These are phyloP conservation scores for Ustilago bromivora DNA, from an alignment of 1,284 basidiomycete species.

Conservation along the genomic window DNA sequence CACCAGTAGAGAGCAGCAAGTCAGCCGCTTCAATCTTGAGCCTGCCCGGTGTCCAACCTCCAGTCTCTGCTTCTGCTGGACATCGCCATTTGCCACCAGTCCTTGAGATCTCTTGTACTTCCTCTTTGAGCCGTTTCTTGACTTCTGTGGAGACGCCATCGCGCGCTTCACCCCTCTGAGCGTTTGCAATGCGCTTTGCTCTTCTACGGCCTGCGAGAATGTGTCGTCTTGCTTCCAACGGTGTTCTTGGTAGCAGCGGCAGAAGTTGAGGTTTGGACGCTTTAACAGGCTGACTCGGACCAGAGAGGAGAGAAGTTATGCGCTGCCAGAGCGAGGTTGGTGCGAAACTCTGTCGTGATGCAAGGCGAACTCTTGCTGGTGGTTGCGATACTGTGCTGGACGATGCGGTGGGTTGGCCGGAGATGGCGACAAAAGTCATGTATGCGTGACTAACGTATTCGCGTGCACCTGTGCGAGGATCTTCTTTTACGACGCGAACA, in stretches of 20 bases:
- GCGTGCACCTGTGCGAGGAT: conserved; percentile 49
- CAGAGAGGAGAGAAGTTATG: conserved; percentile 17
- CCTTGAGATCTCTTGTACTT: conserved; percentile 52
- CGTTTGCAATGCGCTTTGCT: conserved; percentile 64
- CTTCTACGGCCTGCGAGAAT: conserved; percentile 70
- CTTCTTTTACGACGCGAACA: conserved; percentile 68
- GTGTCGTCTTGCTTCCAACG: conserved; percentile 69
- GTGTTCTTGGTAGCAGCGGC: conserved; percentile 61
- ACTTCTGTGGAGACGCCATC: conserved; percentile 52
- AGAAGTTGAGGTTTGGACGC: conserved; percentile 56
- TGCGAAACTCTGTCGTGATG: conserved; percentile 33
- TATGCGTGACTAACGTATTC: conserved; percentile 70
- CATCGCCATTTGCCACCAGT: conserved; percentile 41
- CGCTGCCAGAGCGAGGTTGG: conserved; percentile 24
- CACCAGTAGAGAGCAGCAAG: conserved; percentile 29
- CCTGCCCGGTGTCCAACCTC: conserved; percentile 32
- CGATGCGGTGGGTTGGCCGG: conserved; percentile 13
- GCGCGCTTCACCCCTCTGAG: conserved; percentile 52
- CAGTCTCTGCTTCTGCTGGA: conserved; percentile 29
- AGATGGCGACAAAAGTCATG: conserved; percentile 69
- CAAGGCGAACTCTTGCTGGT: conserved; percentile 48
- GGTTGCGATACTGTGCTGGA: conserved; percentile 22
- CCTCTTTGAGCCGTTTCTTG: conserved; percentile 54
- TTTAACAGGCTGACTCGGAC: conserved; percentile 4
- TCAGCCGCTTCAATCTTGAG: conserved; percentile 36